These are phyloP conservation scores for Draba incana DNA, from an alignment of 345 rosid species.

Conservation along the genomic window DNA sequence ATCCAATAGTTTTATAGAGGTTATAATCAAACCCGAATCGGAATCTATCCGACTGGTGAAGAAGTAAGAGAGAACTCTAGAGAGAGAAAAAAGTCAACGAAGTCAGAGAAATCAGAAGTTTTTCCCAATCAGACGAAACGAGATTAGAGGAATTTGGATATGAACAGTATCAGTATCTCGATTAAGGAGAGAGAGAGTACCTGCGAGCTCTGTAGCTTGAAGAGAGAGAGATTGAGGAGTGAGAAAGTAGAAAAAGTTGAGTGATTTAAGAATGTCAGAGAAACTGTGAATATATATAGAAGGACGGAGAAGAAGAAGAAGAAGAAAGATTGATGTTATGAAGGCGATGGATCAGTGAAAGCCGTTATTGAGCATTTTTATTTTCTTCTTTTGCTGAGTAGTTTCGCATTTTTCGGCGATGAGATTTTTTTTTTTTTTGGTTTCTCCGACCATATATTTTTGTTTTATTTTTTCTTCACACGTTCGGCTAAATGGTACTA, in stretches of 20 bases:
- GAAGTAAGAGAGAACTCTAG: neutral
- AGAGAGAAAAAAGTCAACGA: constrained; percentile 39
- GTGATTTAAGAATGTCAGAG: constrained; percentile 33
- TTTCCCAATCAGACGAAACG: constrained; percentile 19
- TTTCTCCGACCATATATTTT: constrained; percentile 16
- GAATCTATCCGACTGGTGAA: constrained; percentile 16
- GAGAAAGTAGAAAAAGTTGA: neutral
- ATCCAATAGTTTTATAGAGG: constrained; percentile 6
- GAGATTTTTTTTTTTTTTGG: neutral
- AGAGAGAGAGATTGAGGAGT: constrained; percentile 7
- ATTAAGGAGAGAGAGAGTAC: constrained; percentile 30
- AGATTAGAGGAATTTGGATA: neutral
- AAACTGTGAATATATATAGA: constrained; percentile 17
- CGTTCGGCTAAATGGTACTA: no score
- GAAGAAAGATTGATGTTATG: neutral
- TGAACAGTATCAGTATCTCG: neutral
- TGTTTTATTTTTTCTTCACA: neutral
- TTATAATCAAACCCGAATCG: constrained; percentile 4
- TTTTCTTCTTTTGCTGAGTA: neutral
- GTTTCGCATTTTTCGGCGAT: neutral
- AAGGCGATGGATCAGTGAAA: constrained; percentile 24
- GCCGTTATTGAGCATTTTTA: constrained; percentile 7
- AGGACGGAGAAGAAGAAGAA: neutral
- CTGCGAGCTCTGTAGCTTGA: constrained; percentile 24
- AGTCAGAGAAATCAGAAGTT: constrained; percentile 14